phyloP scores from a whole-genome alignment of 2,329 filamentous ascomycete genomes.

The Juglanconis sp. region DNA sequence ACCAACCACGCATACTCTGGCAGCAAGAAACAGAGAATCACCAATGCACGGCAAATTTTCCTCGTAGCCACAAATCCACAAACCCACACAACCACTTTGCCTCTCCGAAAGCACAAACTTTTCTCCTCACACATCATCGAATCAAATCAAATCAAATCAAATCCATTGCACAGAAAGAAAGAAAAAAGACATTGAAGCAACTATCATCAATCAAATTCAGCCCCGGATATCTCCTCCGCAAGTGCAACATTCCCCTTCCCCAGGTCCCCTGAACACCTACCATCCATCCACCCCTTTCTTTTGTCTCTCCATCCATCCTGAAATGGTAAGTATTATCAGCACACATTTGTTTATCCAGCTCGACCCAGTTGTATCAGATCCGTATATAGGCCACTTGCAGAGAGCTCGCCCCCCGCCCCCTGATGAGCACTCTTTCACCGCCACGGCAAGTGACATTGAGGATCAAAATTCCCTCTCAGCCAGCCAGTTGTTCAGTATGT shows the following conservation, averaged over 20 bases:
- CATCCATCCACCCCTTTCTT: neutral
- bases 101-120: too few relatives aligned
- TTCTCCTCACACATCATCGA: too few relatives aligned
- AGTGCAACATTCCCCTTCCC: neutral
- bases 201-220: too few relatives aligned
- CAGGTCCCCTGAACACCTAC: neutral
- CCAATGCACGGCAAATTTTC: too few relatives aligned
- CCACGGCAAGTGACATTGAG: neutral
- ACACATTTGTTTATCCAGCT: neutral
- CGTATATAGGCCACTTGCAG: neutral
- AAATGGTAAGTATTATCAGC: conserved; percentile 6
- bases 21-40: too few relatives aligned
- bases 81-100: too few relatives aligned
- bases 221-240: neutral
- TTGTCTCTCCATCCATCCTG: neutral
- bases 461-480: neutral
- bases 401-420: neutral
- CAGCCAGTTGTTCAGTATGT: conserved; percentile 7
- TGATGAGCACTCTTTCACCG: neutral
- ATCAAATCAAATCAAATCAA: too few relatives aligned
- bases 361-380: neutral
- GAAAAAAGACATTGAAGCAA: too few relatives aligned
- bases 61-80: too few relatives aligned
- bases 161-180: too few relatives aligned
- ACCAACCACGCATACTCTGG: too few relatives aligned